Evolutionary conservation across 1,284 basidiomycete species (phyloP).

Genomic region (Mycena citricolor): DNA sequence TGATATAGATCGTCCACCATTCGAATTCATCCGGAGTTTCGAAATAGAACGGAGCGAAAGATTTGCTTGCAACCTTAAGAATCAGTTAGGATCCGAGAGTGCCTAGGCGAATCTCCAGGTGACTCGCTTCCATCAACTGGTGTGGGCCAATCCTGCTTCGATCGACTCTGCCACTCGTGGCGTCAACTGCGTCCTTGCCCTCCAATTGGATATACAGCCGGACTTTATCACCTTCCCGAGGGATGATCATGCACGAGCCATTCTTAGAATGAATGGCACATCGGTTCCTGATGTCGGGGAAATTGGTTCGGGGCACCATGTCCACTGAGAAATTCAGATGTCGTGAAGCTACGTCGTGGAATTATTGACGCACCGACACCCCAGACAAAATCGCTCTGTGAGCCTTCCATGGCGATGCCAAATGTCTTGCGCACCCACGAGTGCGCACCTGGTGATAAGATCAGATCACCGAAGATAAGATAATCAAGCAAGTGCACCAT

Average conservation of each 20-base stretch:
- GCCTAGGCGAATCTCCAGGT: not conserved
- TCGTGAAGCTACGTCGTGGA: too few relatives aligned
- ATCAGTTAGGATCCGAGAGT: not conserved
- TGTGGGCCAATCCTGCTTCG: constrained; percentile 59
- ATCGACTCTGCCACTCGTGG: constrained; percentile 57
- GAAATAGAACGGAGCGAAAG: constrained; percentile 69
- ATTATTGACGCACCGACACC: constrained; percentile 47
- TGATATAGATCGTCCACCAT: constrained; percentile 82
- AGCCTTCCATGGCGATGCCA: constrained; percentile 75
- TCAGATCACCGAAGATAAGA: constrained; percentile 1
- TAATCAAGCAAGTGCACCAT: constrained; percentile 40
- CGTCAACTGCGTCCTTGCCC: constrained; percentile 47
- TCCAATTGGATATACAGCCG: constrained; percentile 77
- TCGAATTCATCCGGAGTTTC: constrained; percentile 56
- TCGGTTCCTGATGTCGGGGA: constrained; percentile 79
- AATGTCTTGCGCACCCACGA: constrained; percentile 76
- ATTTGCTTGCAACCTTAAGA: constrained; percentile 56
- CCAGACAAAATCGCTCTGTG: constrained; percentile 80
- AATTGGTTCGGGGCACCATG: constrained; percentile 67
- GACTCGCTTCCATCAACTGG: constrained; percentile 56
- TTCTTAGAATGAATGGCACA: constrained; percentile 61
- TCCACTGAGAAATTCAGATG: constrained; percentile 57
- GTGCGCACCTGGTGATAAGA: constrained; percentile 58
- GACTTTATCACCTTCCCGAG: constrained; percentile 70
- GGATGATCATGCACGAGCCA: constrained; percentile 74